Base-by-base conservation (phyloP, 78 protist genomes). In the Mantamonas sphyraenae region DNA sequence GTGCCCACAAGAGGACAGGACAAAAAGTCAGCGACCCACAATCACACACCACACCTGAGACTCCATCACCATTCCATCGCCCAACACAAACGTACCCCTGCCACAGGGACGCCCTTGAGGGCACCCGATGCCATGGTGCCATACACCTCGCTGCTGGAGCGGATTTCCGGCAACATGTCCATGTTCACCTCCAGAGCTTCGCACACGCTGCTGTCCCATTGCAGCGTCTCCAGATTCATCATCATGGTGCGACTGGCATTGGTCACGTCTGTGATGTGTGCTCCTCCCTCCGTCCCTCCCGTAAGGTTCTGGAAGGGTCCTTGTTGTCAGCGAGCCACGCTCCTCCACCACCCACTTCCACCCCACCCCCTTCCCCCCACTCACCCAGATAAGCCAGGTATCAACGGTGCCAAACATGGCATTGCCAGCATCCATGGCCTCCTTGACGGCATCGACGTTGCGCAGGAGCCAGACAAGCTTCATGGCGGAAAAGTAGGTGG, bases 211-310 rank as follows among this genome's bases (percentile, higher is more conserved):
- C 16, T 38, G 70, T 90, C 94, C 99, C 99, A 97, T 67, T 76
- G 2, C 26, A 59, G 33, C 30, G 89, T 82, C 24, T 79, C 1
- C n/a, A 97, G 35, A 74, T 93, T 67, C 96, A 97, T 91, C 26
- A 97, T 79, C 91, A 93, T 79, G 5, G 98, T 95, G 37, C 99
- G 82, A 26, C 82, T 65, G 22, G 98, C 99, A 73, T 97, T 97
- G 66, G 96, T 85, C 26, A 92, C 98, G 74, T 95, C 98, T 8
- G 98, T 95, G 0, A 66, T 75, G 71, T 93, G 95, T 1, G 26
- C 38, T 2, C 92, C 92, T 12, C 84, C 82, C 17, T 57, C 10
- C 31, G 38, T 26, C 12, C 89, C 93, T 12, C 89, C 93, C 3
- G 97, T 92, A 53, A 94, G 74, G 35, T 90, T 85, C 91, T 86